phyloP scores from a whole-genome alignment of 2,329 filamentous ascomycete species.

The Rutstroemia sydowiana region DNA sequence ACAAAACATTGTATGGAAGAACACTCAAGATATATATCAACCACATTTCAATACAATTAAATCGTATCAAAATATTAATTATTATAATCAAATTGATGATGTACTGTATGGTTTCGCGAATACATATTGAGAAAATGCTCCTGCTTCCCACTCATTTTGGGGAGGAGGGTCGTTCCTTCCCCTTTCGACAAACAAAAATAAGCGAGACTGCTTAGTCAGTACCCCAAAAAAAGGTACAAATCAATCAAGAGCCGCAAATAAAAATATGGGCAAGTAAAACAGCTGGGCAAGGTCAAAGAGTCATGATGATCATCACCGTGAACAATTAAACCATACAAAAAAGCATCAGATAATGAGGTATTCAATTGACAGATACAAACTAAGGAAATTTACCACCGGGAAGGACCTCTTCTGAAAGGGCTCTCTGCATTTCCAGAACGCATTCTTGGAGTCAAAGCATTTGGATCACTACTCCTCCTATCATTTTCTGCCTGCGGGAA shows the following conservation, averaged over 20 bases:
- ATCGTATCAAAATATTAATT: too few species aligned
- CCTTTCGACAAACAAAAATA: background rate
- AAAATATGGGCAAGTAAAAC: background rate
- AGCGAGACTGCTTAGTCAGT: background rate
- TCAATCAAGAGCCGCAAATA: background rate
- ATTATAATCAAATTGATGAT: too few species aligned
- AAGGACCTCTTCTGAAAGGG: constrained; percentile 23
- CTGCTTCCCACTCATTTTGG: too few species aligned
- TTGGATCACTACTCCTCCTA: constrained; percentile 20
- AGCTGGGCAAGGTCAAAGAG: too few species aligned
- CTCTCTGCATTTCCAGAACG: constrained; percentile 17
- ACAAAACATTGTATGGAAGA: too few species aligned
- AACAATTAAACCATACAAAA: too few species aligned
- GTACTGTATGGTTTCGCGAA: too few species aligned
- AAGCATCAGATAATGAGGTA: background rate
- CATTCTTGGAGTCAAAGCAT: constrained; percentile 10
- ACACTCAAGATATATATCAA: too few species aligned
- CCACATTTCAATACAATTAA: too few species aligned
- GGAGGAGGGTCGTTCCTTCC: background rate
- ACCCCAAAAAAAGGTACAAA: background rate
- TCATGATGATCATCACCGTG: too few species aligned
- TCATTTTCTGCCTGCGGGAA: constrained; percentile 16
- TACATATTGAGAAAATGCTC: too few species aligned
- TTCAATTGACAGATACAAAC: background rate
- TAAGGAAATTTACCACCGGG: constrained; percentile 18